These are phyloP conservation scores for Aurinia saxatilis DNA, from an alignment of 345 rosid species.

Conservation along the genomic window DNA sequence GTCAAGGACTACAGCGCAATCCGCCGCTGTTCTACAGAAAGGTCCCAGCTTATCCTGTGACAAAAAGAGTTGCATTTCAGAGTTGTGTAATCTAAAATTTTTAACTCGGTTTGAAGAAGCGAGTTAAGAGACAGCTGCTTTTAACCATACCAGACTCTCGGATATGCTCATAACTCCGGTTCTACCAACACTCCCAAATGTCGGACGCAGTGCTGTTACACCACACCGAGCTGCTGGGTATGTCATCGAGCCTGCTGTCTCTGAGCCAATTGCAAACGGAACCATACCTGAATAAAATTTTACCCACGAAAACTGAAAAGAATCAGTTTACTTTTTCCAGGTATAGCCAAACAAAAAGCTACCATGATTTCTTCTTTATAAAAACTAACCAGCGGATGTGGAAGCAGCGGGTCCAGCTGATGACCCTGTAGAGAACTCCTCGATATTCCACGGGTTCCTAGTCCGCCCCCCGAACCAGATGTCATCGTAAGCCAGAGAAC, in stretches of 20 bases:
- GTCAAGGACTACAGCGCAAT: conserved; percentile 62
- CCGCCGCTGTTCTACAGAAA: conserved; percentile 44
- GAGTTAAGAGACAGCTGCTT: background rate
- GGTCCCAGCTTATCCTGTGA: conserved; percentile 83
- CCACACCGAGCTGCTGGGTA: conserved; percentile 82
- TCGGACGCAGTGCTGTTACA: conserved; percentile 77
- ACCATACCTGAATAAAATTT: conserved; percentile 47
- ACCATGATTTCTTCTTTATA: background rate
- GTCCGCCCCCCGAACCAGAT: conserved; percentile 90
- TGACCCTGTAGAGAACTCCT: conserved; percentile 84
- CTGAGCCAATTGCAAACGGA: conserved; percentile 93
- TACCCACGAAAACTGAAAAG: background rate
- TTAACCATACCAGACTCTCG: conserved; percentile 55
- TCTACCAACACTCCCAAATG: conserved; percentile 75
- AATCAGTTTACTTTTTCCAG: background rate
- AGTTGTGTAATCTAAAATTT: background rate
- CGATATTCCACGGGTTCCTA: conserved; percentile 90
- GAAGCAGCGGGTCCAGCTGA: conserved; percentile 95
- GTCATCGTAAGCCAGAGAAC: conserved; percentile 84
- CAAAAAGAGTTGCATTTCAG: background rate
- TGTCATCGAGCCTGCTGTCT: conserved; percentile 85
- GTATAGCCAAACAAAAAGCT: background rate
- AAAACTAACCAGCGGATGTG: conserved; percentile 60
- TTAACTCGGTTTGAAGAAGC: background rate
- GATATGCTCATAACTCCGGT: conserved; percentile 90